A percentile compares a stretch with the other conserved stretches of the same genome.
phyloP scores from a whole-genome alignment of 495 filamentous ascomycete genomes.

The Arthonia radiata region DNA sequence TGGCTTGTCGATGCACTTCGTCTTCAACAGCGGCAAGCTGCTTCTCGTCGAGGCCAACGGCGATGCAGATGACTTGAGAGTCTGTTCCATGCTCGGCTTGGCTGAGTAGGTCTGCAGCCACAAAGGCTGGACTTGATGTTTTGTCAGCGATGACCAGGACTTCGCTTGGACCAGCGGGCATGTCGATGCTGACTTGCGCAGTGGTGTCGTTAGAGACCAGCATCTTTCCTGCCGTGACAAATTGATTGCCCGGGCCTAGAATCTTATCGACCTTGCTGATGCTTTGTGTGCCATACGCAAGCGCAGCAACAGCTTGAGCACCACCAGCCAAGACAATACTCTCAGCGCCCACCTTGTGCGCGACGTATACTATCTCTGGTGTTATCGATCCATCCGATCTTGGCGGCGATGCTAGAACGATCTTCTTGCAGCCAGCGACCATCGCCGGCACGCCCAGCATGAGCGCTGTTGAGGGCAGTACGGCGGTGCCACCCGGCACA shows the following conservation, averaged over 20 bases:
- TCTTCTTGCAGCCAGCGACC: slow-evolving; percentile 92
- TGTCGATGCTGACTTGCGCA: slow-evolving; percentile 85
- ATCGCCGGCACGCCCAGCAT: slow-evolving; percentile 96
- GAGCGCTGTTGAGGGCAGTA: slow-evolving; percentile 82
- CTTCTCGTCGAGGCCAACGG: slow-evolving; percentile 47
- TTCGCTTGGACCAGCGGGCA: slow-evolving; percentile 93
- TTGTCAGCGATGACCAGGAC: slow-evolving; percentile 91
- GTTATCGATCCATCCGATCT: slow-evolving; percentile 73
- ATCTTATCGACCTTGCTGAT: slow-evolving; percentile 97
- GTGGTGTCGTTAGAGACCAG: slow-evolving; percentile 85
- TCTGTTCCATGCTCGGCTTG: slow-evolving; percentile 95
- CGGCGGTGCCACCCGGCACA: slow-evolving; percentile 84
- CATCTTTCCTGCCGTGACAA: slow-evolving; percentile 98
- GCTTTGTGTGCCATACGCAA: slow-evolving; percentile 64
- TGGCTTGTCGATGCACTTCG: slow-evolving; percentile 76
- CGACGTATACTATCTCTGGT: slow-evolving; percentile 93
- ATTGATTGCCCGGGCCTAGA: slow-evolving; percentile 91
- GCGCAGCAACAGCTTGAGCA: slow-evolving; percentile 79
- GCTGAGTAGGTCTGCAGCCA: slow-evolving; percentile 77
- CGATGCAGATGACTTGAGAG: slow-evolving; percentile 82
- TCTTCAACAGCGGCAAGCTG: slow-evolving; percentile 63
- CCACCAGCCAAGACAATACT: slow-evolving; percentile 88
- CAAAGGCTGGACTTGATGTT: slow-evolving; percentile 74
- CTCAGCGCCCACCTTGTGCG: slow-evolving; percentile 87
- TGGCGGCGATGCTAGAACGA: slow-evolving; percentile 79